Base-by-base conservation (phyloP, 2,329 filamentous ascomycete species). In the Arthroderma sp. region DNA sequence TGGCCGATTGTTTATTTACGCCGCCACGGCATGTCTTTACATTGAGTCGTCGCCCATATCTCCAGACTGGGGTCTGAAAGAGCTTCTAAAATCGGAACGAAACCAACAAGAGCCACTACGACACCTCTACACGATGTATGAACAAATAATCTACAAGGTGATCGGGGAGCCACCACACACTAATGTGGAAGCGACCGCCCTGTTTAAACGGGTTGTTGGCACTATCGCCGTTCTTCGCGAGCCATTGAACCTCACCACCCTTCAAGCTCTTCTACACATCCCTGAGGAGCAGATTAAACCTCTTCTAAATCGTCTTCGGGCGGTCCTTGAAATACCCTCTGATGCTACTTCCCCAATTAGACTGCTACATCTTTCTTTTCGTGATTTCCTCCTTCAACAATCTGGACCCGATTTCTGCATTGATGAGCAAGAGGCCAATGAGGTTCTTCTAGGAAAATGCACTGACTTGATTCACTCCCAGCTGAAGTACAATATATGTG, bases 311-410 rank as follows among this genome's bases (percentile, higher is more conserved):
- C 40, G 15, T 11, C 48, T 59, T 5, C 48, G 53, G 22, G 53
- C 56, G 6, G 51, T 57, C 3, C 36, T 59, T 0, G 42, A 38
- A 15, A 29, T 58, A 0, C 52, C 56, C 0, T 9, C 29, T 5
- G 33, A 48, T n/a, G 6, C n/a, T 2, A n/a, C 43, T 30, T 8
- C 6, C 9, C 51, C 54, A 8, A 38, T 56, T 8, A 32, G 49
- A 15, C 31, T 59, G 4, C 46, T 58, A 8, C 56, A 59, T 48
- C 47, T 54, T 43, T 63, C 58, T 41, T 63, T 63, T 40, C 54
- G 56, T 46, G 27, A 49, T 15, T 59, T 57, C 39, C 51, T 58
- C 6, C 42, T 58, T 10, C 46, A 56, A 32, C 38, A 37, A 11
- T 8, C 7, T 11, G 36, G 45, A 4, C 36, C 36, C 11, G 11